Evolutionary conservation across 177 flowering plant species (phyloP).

Genomic region (Vitis hybrid): DNA sequence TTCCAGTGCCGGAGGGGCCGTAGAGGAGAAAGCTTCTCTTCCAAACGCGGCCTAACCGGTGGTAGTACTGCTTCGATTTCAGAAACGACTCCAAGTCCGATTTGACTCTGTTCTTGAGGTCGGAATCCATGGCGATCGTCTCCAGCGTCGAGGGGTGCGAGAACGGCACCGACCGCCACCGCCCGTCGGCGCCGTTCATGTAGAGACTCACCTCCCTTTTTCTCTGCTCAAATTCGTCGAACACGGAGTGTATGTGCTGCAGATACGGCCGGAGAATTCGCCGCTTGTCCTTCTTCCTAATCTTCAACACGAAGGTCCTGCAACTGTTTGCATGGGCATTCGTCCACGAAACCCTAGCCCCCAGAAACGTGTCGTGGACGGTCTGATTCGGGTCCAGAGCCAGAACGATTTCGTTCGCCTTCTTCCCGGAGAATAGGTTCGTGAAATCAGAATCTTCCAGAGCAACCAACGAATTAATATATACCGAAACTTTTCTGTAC

Average conservation of each 20-base stretch:
- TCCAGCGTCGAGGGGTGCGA: conserved; percentile 78
- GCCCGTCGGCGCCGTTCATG: conserved; percentile 32
- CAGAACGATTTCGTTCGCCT: conserved; percentile 31
- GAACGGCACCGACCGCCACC: conserved; percentile 80
- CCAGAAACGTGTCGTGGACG: conserved; percentile 33
- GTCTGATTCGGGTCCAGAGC: conserved; percentile 28
- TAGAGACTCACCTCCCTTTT: conserved; percentile 51
- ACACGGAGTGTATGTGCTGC: conserved; percentile 57
- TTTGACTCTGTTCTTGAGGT: conserved; percentile 62
- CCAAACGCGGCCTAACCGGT: conserved; percentile 85
- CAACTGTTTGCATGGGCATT: background rate
- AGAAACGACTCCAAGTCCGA: conserved; percentile 74
- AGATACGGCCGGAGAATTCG: conserved; percentile 68
- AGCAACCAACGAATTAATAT: conserved; percentile 28
- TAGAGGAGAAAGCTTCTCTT: conserved; percentile 78
- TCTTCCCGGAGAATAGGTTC: conserved; percentile 37
- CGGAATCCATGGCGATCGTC: conserved; percentile 71
- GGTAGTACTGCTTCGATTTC: conserved; percentile 72
- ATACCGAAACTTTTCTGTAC: conserved; percentile 19
- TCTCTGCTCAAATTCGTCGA: conserved; percentile 56
- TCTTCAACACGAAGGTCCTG: conserved; percentile 7
- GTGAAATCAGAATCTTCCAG: conserved; percentile 41
- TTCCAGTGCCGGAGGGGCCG: conserved; percentile 90
- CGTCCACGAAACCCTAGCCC: conserved; percentile 28
- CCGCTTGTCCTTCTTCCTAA: conserved; percentile 7